Percentiles rank a stretch among this genome's conserved stretches.
These are phyloP conservation scores for Linum trigynum DNA, from an alignment of 345 rosid species.

Conservation along the genomic window DNA sequence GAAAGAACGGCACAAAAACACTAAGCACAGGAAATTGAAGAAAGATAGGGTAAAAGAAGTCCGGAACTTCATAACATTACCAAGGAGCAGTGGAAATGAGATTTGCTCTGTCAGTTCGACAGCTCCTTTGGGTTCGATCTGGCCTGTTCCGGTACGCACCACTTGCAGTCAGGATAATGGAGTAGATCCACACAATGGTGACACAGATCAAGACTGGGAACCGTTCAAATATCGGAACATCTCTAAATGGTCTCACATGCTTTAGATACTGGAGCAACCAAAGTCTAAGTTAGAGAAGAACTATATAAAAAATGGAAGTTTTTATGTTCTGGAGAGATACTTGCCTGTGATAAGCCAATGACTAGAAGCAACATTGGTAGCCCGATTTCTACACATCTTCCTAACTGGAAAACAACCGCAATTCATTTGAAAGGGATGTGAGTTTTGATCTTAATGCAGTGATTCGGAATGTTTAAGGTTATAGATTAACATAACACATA, in stretches of 20 bases:
- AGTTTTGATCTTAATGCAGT: no score
- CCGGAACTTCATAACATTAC: not conserved
- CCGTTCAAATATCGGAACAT: slow-evolving; percentile 23
- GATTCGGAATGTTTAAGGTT: not conserved
- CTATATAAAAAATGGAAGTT: not conserved
- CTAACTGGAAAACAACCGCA: slow-evolving; percentile 15
- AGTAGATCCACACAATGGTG: slow-evolving; percentile 23
- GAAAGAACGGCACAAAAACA: not conserved
- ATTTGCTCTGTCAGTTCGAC: slow-evolving; percentile 26
- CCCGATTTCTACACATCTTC: slow-evolving; percentile 28
- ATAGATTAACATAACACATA: slow-evolving; percentile 7
- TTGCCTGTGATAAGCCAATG: slow-evolving; percentile 25
- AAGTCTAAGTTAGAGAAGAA: not conserved
- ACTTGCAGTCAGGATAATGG: slow-evolving; percentile 21
- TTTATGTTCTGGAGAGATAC: not conserved
- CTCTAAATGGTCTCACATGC: slow-evolving; percentile 21
- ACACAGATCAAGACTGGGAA: slow-evolving; percentile 25
- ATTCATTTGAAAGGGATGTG: not conserved
- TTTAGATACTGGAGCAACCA: slow-evolving; percentile 22
- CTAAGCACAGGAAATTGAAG: no score
- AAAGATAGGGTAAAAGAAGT: no score
- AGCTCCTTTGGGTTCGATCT: slow-evolving; percentile 18
- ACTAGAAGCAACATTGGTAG: slow-evolving; percentile 25
- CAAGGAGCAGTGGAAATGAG: slow-evolving; percentile 27
- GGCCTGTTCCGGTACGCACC: slow-evolving; percentile 26